Percentiles rank a stretch among this genome's conserved stretches.
phyloP scores from a whole-genome alignment of 106 monocot genomes.

The Apostasia ramifera region DNA sequence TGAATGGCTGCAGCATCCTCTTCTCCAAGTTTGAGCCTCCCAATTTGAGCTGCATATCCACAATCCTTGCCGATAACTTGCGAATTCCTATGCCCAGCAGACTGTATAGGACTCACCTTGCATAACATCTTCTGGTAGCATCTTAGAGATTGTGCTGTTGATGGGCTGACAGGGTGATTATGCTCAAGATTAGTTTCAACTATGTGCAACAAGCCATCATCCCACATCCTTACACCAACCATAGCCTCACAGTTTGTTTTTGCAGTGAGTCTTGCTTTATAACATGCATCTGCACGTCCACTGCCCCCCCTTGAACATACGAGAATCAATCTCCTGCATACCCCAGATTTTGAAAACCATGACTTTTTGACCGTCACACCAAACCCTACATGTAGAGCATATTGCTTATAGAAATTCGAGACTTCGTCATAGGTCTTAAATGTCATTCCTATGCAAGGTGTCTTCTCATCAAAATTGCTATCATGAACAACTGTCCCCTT shows the following conservation, averaged over 20 bases:
- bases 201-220: conserved; percentile 17
- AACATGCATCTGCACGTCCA: conserved; percentile 1
- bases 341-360: conserved; percentile 4
- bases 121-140: conserved; percentile 6
- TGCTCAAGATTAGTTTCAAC: conserved; percentile 14
- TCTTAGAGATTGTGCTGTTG: not conserved
- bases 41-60: not conserved
- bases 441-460: conserved; percentile 10
- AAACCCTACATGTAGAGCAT: conserved; percentile 14
- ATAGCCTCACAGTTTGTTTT: conserved; percentile 22
- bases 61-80: conserved; percentile 2
- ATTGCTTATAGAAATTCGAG: conserved; percentile 14
- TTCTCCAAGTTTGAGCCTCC: conserved; percentile 10
- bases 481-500: conserved; percentile 19
- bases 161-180: conserved; percentile 19
- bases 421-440: conserved; percentile 16
- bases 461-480: not conserved
- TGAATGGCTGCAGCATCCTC: conserved; percentile 19
- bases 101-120: not conserved
- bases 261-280: not conserved
- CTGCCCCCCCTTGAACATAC: conserved; percentile 8
- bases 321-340: not conserved
- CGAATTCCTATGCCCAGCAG: not conserved
- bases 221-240: not conserved
- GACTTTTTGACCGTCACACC: conserved; percentile 4